Conservation (phyloP, 306 rosid species). For the Dryas alaskensis region DNA sequence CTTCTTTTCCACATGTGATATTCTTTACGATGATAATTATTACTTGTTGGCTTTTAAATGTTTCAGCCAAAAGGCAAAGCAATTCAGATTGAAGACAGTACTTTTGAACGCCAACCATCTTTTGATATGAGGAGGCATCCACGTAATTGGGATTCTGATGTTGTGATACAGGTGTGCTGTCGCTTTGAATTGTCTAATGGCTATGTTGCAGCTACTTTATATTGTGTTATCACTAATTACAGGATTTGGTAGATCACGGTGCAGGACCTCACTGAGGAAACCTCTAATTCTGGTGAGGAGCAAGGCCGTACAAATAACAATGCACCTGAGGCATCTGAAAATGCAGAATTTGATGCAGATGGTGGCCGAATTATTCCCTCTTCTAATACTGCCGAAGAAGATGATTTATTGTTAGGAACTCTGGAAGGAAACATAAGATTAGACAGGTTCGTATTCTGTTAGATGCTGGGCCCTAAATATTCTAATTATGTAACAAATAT, state of each 20-base stretch:
- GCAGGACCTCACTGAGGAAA: slow-evolving; percentile 41
- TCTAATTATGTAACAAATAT: neutral
- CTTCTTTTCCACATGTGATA: slow-evolving; percentile 11
- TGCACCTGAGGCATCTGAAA: slow-evolving; percentile 33
- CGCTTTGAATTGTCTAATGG: slow-evolving; percentile 15
- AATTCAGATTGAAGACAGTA: slow-evolving; percentile 59
- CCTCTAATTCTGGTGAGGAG: slow-evolving; percentile 33
- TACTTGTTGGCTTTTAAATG: slow-evolving; percentile 30
- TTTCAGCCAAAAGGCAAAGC: slow-evolving; percentile 67
- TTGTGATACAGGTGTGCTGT: slow-evolving; percentile 63
- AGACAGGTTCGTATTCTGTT: slow-evolving; percentile 21
- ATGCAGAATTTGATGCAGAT: slow-evolving; percentile 30
- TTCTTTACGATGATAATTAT: slow-evolving; percentile 7
- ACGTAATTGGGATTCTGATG: slow-evolving; percentile 55
- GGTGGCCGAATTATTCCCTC: slow-evolving; percentile 22
- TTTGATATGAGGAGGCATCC: slow-evolving; percentile 44
- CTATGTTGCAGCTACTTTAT: slow-evolving; percentile 8
- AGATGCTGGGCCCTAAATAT: neutral
- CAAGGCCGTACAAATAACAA: slow-evolving; percentile 18
- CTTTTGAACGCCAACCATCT: slow-evolving; percentile 66
- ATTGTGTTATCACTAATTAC: slow-evolving; percentile 28
- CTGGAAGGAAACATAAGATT: slow-evolving; percentile 36
- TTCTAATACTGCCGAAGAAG: slow-evolving; percentile 27
- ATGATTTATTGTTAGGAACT: slow-evolving; percentile 35
- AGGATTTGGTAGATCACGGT: slow-evolving; percentile 55